Conservation (phyloP, 352 stramenopile genomes). For the Phytophthora pluvialis region DNA sequence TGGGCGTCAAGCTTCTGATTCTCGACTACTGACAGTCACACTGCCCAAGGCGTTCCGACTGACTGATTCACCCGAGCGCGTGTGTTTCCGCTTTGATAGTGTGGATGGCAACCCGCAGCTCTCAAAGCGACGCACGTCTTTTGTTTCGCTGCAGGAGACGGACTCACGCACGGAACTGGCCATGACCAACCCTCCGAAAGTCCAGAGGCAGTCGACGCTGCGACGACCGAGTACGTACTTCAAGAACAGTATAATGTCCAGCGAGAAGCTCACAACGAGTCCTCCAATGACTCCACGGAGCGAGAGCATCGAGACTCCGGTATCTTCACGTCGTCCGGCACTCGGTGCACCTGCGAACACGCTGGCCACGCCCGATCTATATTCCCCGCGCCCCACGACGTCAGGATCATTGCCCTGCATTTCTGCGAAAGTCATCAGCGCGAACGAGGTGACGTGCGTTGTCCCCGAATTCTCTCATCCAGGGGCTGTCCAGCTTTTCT, state of each 20-base stretch:
- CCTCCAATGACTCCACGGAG: conserved; percentile 8
- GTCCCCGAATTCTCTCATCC: conserved; percentile 61
- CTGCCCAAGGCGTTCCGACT: conserved; percentile 61
- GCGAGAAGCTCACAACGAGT: conserved; percentile 7
- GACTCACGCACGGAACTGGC: conserved; percentile 47
- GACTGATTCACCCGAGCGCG: conserved; percentile 53
- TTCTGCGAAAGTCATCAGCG: conserved; percentile 51
- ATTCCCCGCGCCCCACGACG: neutral
- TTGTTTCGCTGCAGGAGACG: conserved; percentile 61
- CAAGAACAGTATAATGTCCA: conserved; percentile 59
- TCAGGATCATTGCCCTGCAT: conserved; percentile 47
- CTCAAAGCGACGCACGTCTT: conserved; percentile 53
- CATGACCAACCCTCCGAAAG: conserved; percentile 43
- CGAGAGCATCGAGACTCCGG: neutral
- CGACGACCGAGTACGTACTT: conserved; percentile 55
- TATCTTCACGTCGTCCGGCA: conserved; percentile 7
- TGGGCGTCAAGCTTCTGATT: conserved; percentile 46
- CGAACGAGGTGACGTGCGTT: conserved; percentile 54
- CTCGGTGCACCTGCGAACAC: conserved; percentile 7
- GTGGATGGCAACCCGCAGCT: conserved; percentile 42
- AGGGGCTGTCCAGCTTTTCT: conserved; percentile 52
- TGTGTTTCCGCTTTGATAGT: conserved; percentile 68
- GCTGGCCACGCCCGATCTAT: conserved; percentile 2
- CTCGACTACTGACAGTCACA: conserved; percentile 50
- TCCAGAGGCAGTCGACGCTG: conserved; percentile 54